phyloP scores from a whole-genome alignment of 495 filamentous ascomycete species.

The Letharia lupina region DNA sequence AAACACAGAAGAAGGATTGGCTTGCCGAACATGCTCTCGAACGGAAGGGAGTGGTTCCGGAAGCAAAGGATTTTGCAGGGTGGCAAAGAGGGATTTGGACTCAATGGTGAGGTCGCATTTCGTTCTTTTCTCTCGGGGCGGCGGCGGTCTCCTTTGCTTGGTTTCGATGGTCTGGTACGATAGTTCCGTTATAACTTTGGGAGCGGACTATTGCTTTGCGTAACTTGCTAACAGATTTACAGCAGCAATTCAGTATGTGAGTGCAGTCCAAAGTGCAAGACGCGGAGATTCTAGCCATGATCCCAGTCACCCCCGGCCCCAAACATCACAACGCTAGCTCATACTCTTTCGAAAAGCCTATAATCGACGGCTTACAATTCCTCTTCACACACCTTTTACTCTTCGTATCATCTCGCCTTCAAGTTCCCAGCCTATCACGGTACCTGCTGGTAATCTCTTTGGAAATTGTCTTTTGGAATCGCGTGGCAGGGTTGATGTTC shows the following conservation, averaged over 20 bases:
- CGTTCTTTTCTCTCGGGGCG: background rate
- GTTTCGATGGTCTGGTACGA: background rate
- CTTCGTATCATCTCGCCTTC: no score
- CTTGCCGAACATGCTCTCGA: background rate
- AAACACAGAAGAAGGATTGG: constrained; percentile 1
- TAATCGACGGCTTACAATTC: no score
- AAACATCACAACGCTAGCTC: background rate
- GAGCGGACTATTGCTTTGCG: background rate
- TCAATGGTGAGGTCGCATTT: background rate
- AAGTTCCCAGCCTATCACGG: no score
- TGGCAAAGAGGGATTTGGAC: constrained; percentile 1
- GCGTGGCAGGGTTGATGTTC: background rate
- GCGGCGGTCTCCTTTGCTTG: background rate
- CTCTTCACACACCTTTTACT: no score
- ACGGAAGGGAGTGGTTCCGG: background rate
- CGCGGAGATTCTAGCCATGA: background rate
- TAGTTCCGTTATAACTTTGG: background rate
- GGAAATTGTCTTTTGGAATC: no score
- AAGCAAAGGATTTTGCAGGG: background rate
- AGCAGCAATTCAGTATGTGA: background rate
- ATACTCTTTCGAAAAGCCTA: no score
- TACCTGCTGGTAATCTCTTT: background rate
- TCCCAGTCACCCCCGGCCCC: background rate
- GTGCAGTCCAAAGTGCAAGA: background rate
- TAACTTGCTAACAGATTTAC: background rate